Evolutionary conservation across 768 basidiomycete genomes (phyloP).

Genomic region (Tephrocybe sp.): DNA sequence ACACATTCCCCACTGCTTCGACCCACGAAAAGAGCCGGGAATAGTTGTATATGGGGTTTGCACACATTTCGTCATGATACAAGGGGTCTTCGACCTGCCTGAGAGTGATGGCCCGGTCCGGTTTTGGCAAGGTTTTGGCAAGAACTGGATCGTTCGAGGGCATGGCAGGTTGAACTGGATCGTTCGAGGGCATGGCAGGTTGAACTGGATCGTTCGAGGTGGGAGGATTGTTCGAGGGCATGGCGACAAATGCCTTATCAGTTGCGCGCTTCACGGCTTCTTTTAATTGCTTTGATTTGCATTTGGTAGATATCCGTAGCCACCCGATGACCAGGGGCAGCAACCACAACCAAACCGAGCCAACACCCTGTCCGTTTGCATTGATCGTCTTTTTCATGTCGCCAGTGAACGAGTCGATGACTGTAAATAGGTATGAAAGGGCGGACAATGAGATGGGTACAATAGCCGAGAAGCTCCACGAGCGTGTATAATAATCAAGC

Average conservation of each 20-base stretch:
- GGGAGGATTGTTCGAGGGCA: constrained; percentile 1
- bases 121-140: constrained; percentile 9
- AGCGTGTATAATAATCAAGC: constrained; percentile 31
- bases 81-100: constrained; percentile 9
- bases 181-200: too few relatives aligned
- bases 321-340: constrained; percentile 41
- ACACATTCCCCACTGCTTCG: constrained; percentile 16
- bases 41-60: not conserved
- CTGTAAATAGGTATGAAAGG: constrained; percentile 39
- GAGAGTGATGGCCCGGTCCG: constrained; percentile 20
- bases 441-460: constrained; percentile 42
- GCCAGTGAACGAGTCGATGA: constrained; percentile 31
- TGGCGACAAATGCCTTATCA: constrained; percentile 22
- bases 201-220: too few relatives aligned
- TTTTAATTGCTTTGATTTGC: not conserved
- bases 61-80: constrained; percentile 20
- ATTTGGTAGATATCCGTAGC: constrained; percentile 24
- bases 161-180: too few relatives aligned
- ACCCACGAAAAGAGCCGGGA: not conserved
- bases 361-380: constrained; percentile 37
- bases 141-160: not conserved
- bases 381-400: constrained; percentile 22
- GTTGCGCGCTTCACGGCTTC: constrained; percentile 21
- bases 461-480: constrained; percentile 36
- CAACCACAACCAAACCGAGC: constrained; percentile 45